Evolutionary conservation across 495 filamentous ascomycete genomes (phyloP), one percentile per base, ranked within the genome.

Genomic region (Emericellopsis terricola): DNA sequence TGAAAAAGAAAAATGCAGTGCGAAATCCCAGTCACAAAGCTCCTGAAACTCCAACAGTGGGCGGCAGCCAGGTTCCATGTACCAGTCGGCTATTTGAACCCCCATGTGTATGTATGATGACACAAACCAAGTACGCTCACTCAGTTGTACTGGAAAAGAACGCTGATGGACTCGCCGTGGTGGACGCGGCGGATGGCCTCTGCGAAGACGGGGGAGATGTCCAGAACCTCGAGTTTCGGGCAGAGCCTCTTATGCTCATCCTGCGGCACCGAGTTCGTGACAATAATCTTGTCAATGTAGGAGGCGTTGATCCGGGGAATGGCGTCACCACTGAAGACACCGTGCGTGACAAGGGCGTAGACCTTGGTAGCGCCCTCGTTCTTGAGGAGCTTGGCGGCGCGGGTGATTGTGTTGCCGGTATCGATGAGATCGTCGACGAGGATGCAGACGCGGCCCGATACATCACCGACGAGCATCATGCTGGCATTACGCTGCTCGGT

Each of bases 401-500:
- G 69, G 1, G 87, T 94, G 45, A 97, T 92, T 7, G 89, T 97
- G 53, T 94, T 94, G 27, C 77, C 86, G 4, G 89, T 97, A 44
- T 97, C 89, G 15, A 79, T 85, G 41, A 97, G 68, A 48, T 97
- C 89, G 52, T 97, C 89, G 41, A 97, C 70, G 29, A 97, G 60
- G 46, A 97, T 92, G 28, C 83, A 74, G 31, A 79, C 79, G 39
- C 81, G 77, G 29, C 74, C 68, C 11, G 68, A 62, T 15, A 97
- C 82, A 48, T 92, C 72, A 34, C 89, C 89, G 6, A 97, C 91
- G 15, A 97, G 69, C 80, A 96, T 94, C 89, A 97, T 96, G 20
- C 82, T 82, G 11, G 89, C 87, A 55, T 94, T 94, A 55, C 93
- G 89, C 27, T 84, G 78, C 51, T 94, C 84, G 11, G 75, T 81